Conservation (phyloP, 75 land plant genomes). For the Larix kaempferi region DNA sequence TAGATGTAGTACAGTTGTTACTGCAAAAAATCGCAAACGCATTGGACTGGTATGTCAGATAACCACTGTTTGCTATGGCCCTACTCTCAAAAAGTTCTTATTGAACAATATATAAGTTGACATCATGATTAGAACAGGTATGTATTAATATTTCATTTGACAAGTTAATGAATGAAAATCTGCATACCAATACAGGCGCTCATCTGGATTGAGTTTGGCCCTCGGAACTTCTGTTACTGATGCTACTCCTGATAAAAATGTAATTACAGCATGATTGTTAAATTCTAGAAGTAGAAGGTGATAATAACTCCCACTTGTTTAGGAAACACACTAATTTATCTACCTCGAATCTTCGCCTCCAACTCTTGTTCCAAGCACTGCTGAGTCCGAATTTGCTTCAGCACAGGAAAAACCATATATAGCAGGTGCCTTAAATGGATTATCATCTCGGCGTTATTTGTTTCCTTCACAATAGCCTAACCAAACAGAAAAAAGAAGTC, state of each 20-base stretch:
- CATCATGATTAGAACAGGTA: too few species aligned
- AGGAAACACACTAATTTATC: too few species aligned
- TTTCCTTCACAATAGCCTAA: neutral
- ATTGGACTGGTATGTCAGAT: too few species aligned
- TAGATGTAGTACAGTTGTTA: too few species aligned
- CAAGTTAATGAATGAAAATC: too few species aligned
- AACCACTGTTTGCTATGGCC: too few species aligned
- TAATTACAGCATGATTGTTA: neutral
- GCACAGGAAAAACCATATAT: slow-evolving; percentile 16
- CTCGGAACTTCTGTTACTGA: slow-evolving; percentile 7
- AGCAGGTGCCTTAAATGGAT: slow-evolving; percentile 18
- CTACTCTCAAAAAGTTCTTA: too few species aligned
- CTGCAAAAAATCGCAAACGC: too few species aligned
- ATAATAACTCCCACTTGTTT: neutral
- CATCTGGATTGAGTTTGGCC: too few species aligned
- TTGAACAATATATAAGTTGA: too few species aligned
- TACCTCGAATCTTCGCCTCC: slow-evolving; percentile 26
- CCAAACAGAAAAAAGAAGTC: neutral
- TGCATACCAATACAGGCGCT: too few species aligned
- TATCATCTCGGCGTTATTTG: slow-evolving; percentile 8
- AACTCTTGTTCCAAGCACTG: slow-evolving; percentile 28
- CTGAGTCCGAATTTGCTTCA: slow-evolving; percentile 19
- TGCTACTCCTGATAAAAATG: slow-evolving; percentile 10
- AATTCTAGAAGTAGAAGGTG: neutral
- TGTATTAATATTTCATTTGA: too few species aligned